Base-by-base conservation (phyloP, 352 stramenopile species). In the Pythium scleroteichum region DNA sequence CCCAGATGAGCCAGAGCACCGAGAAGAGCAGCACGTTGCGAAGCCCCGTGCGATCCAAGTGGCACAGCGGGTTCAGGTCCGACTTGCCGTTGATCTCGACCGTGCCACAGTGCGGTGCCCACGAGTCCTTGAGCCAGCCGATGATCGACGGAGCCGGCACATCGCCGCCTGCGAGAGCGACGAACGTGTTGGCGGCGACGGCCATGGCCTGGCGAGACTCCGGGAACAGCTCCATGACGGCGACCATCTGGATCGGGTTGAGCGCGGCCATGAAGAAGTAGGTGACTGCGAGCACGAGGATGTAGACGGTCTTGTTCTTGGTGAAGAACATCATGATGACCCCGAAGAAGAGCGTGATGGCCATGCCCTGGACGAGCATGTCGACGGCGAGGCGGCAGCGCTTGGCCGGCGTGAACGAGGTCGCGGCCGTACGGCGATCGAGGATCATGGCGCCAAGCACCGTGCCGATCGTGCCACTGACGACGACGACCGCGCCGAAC, bases 61-160 rank as follows among this genome's bases (percentile, higher is more conserved):
- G 68, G 64, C 81, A 92, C 4, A 77, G 68, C 22, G 82, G 82
- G 59, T 91, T 90, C 3, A 92, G 66, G 54, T 75, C 55, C 5
- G 78, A 66, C 56, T 85, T 67, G 51, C 71, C 74, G 65, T 83
- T 68, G 27, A 84, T 76, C 54, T 87, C 83, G 42, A 92, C 71
- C 8, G 78, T 89, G 46, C 78, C 80, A 53, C 92, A 98, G 39
- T 76, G 67, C 4, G 95, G 94, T 14, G 94, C 92, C 68, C 95
- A 88, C 29, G 73, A 51, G 65, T 98, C 96, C 75, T 98, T 98
- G 52, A 98, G 78, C 58, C 69, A 76, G 12, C 96, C 96, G 33
- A 98, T 71, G 32, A 98, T 73, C 39, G 98, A 88, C 5, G 95
- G 95, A 13, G 88, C 88, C 23, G 95, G 94, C 9, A 99, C 94